Evolutionary conservation across 805 yeast species (phyloP).

Genomic region (Candida morakotiae): DNA sequence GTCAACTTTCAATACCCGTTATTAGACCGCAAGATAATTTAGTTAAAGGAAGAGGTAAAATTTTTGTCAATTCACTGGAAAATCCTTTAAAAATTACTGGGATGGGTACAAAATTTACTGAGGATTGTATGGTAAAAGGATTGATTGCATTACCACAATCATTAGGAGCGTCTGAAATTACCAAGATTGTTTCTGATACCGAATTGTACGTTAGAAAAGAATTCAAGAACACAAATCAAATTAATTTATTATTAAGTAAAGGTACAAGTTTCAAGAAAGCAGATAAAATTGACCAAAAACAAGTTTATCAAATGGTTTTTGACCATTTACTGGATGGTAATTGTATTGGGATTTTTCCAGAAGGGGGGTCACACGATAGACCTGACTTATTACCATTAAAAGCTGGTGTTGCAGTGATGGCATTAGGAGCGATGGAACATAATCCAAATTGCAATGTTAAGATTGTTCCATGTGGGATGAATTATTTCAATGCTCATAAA

Average conservation of each 20-base stretch:
- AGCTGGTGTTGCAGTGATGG: slow-evolving; percentile 98
- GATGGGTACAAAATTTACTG: slow-evolving; percentile 59
- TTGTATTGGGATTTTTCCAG: slow-evolving; percentile 92
- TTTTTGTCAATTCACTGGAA: slow-evolving; percentile 47
- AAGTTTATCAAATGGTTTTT: slow-evolving; percentile 81
- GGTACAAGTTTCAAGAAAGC: slow-evolving; percentile 71
- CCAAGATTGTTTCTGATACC: slow-evolving; percentile 65
- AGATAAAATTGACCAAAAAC: slow-evolving; percentile 77
- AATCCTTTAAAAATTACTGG: slow-evolving; percentile 62
- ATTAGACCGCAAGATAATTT: slow-evolving; percentile 88
- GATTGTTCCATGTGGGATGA: slow-evolving; percentile 96
- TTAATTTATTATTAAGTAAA: slow-evolving; percentile 38
- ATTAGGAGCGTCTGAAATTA: slow-evolving; percentile 71
- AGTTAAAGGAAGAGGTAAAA: slow-evolving; percentile 60
- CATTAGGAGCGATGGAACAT: slow-evolving; percentile 84
- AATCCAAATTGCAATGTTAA: slow-evolving; percentile 73
- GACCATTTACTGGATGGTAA: slow-evolving; percentile 75
- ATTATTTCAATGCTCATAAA: slow-evolving; percentile 92
- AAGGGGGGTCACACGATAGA: slow-evolving; percentile 97
- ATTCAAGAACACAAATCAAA: slow-evolving; percentile 50
- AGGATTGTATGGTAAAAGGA: slow-evolving; percentile 61
- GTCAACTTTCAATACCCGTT: slow-evolving; percentile 85
- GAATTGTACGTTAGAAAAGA: slow-evolving; percentile 67
- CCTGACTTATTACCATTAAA: slow-evolving; percentile 87
- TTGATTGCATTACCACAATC: slow-evolving; percentile 73